A percentile compares a stretch with the other conserved stretches of the same genome.
phyloP scores from a whole-genome alignment of 129 eudicot genomes.

The Pseudognaphalium luteoalbum region DNA sequence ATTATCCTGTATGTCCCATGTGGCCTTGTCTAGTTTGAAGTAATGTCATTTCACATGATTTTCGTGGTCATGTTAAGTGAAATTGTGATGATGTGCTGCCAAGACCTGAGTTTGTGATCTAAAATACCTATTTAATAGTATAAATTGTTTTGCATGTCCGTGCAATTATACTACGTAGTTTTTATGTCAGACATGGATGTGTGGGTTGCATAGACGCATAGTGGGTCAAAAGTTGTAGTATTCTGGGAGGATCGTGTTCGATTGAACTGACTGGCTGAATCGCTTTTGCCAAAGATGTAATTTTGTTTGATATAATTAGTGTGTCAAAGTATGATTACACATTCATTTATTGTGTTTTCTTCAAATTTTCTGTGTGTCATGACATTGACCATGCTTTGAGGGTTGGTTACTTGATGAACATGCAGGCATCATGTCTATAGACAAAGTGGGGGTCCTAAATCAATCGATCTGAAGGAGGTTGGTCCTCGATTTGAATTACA shows the following conservation, averaged over 20 bases:
- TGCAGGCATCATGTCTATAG: conserved; percentile 91
- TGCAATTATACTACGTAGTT: background rate
- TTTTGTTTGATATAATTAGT: background rate
- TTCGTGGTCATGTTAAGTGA: background rate
- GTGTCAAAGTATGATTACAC: background rate
- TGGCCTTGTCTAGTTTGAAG: background rate
- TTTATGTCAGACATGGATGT: background rate
- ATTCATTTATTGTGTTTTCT: background rate
- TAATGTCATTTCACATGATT: background rate
- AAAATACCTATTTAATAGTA: background rate
- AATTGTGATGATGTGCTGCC: background rate
- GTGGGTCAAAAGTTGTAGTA: background rate
- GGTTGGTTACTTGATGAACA: background rate
- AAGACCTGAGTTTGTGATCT: background rate
- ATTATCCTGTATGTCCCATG: background rate
- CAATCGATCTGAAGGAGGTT: conserved; percentile 83
- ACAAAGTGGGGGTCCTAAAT: conserved; percentile 90
- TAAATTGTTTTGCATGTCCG: background rate
- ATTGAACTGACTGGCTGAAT: background rate
- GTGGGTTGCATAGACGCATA: background rate
- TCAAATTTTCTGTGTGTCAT: background rate
- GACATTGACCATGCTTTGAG: conserved; percentile 5
- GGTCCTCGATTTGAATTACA: conserved; percentile 92
- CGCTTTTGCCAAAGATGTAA: background rate
- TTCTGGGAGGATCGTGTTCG: background rate